These are phyloP conservation scores for Metarhizium rileyi DNA, from an alignment of 2,329 filamentous ascomycete genomes.

Conservation along the genomic window DNA sequence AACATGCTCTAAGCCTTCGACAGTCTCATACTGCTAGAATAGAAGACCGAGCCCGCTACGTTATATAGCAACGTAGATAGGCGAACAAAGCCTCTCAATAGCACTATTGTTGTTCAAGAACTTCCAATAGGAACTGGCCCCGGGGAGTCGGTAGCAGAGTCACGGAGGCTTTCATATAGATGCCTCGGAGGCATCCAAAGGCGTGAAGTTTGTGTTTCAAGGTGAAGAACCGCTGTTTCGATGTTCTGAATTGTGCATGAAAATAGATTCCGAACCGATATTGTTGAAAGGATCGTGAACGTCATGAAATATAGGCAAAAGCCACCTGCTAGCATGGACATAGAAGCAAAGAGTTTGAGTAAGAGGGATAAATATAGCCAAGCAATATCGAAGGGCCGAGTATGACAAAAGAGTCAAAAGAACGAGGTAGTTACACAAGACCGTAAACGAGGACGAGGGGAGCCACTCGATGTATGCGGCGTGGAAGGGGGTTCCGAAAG, in stretches of 20 bases:
- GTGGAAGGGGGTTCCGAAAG: neutral
- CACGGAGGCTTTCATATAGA: neutral
- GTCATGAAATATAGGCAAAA: neutral
- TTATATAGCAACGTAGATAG: neutral
- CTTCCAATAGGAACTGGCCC: neutral
- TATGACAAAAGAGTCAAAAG: neutral
- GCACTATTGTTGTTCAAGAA: neutral
- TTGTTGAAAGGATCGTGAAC: neutral
- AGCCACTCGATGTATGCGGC: neutral
- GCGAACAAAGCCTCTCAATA: neutral
- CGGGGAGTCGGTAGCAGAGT: neutral
- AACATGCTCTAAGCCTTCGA: slow-evolving; percentile 11
- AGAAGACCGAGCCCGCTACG: neutral
- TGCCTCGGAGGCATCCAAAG: neutral
- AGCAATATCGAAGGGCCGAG: neutral
- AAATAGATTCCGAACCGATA: neutral
- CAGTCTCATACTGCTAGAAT: neutral
- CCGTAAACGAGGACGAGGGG: slow-evolving; percentile 1
- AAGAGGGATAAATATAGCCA: neutral
- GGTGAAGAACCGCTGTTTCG: neutral
- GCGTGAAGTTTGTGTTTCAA: neutral
- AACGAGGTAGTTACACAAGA: slow-evolving; percentile 1
- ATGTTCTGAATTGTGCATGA: neutral
- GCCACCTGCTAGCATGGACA: neutral
- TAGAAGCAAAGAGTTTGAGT: neutral